Evolutionary conservation across 2,329 filamentous ascomycete genomes (phyloP), one percentile per base, ranked within the genome.

Genomic region (Fonsecaea monophora): DNA sequence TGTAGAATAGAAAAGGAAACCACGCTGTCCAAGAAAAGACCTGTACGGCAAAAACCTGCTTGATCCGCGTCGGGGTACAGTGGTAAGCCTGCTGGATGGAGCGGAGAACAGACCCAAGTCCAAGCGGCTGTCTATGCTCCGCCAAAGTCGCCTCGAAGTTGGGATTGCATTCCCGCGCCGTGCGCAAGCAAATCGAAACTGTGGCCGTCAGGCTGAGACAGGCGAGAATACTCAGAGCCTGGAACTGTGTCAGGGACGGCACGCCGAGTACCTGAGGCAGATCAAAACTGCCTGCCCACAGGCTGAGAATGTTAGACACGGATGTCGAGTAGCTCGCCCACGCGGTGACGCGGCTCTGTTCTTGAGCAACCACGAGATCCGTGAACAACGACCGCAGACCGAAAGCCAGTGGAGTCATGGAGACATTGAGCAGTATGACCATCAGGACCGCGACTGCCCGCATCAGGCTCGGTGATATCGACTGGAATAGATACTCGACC

Each of bases 361-460:
- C 53, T 56, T 56, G 25, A 2, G 53, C 32, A 34, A 56, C 53
- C 53, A 38, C 53, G 34, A 56, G 32, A 56, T 56, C 53, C 10
- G 53, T 38, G 30, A 56, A 38, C 32, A 56, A 37, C 9, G 53
- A 56, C 32, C 53, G 53, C 18, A 56, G 53, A 35, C 53, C 53
- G 18, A 56, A 56, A n/a, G 53, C 53, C 12, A 56, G 53, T 10
- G 53, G 53, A 15, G 53, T 56, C 53, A 56, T 56, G 32, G 53
- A 56, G 53, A 56, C 34, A 12, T 56, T 56, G 25, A 56, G 53
- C 34, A 56, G 13, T 18, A 56, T 34, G n/a, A 56, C 53, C 25
- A 38, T 13, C 10, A 56, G 53, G 4, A 56, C 32, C 8, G 53
- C 53, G 25, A 56, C 35, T 10, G n/a, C 34, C 15, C 18, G 53